Evolutionary conservation across 1,284 basidiomycete genomes (phyloP).

Genomic region (Leccinum variabile): DNA sequence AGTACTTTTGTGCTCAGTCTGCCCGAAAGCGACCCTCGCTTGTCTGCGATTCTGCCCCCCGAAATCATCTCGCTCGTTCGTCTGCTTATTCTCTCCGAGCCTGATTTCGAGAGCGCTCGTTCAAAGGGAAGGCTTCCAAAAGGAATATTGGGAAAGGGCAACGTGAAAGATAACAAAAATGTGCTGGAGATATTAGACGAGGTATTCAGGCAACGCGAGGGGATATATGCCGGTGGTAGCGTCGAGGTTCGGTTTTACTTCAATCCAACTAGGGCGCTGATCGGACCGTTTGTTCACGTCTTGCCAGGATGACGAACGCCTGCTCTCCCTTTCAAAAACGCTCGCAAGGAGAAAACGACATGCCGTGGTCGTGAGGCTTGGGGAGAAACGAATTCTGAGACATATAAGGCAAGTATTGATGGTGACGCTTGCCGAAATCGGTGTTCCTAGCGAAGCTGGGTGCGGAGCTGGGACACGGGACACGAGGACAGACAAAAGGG

Average conservation of each 20-base stretch:
- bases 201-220: conserved; percentile 52
- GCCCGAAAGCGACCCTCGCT: conserved; percentile 29
- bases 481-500: conserved; percentile 1
- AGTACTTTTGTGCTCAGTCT: conserved; percentile 24
- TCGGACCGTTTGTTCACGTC: conserved; percentile 1
- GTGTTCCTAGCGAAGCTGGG: background rate
- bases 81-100: conserved; percentile 58
- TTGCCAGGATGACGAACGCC: conserved; percentile 52
- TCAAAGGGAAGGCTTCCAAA: conserved; percentile 81
- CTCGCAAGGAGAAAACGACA: conserved; percentile 52
- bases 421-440: conserved; percentile 12
- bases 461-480: conserved; percentile 1
- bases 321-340: conserved; percentile 36
- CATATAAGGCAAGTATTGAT: conserved; percentile 37
- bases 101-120: conserved; percentile 66
- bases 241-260: conserved; percentile 19
- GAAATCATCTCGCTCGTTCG: conserved; percentile 70
- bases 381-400: conserved; percentile 75
- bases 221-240: conserved; percentile 46
- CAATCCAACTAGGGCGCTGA: background rate
- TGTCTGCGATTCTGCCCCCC: conserved; percentile 51
- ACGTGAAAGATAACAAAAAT: conserved; percentile 42
- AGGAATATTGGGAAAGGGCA: conserved; percentile 42
- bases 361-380: conserved; percentile 74
- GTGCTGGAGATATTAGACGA: conserved; percentile 47